Evolutionary conservation across 2,329 filamentous ascomycete genomes (phyloP).

Genomic region (Pseudogymnoascus sp.): DNA sequence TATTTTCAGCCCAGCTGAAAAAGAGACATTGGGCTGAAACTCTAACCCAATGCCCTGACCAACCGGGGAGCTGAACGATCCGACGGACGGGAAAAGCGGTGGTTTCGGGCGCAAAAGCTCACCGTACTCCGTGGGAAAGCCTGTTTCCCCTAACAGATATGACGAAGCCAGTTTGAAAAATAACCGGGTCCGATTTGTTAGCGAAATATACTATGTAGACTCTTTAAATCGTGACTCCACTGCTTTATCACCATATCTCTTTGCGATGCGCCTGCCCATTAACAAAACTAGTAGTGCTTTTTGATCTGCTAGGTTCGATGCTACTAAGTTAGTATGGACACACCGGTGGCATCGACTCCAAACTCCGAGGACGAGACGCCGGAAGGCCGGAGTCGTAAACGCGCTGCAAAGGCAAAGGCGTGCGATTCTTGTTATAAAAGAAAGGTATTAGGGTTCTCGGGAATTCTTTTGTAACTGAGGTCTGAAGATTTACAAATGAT

Average conservation of each 20-base stretch:
- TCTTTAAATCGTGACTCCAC: neutral
- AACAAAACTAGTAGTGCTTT: neutral
- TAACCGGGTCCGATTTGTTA: neutral
- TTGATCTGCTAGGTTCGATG: neutral
- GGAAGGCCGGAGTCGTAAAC: neutral
- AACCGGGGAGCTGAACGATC: too few species aligned
- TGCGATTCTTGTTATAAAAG: constrained; percentile 43
- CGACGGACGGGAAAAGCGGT: too few species aligned
- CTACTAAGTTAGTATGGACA: neutral
- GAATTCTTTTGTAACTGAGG: neutral
- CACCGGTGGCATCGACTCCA: neutral
- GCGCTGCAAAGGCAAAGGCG: constrained; percentile 25
- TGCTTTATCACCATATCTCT: neutral
- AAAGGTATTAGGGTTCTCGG: constrained; percentile 33
- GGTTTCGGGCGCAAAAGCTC: too few species aligned
- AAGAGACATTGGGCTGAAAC: too few species aligned
- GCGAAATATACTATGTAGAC: neutral
- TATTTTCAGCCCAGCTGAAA: too few species aligned
- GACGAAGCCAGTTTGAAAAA: neutral
- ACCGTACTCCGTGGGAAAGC: too few species aligned
- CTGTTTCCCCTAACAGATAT: too few species aligned
- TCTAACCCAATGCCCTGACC: too few species aligned
- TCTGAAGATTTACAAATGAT: neutral
- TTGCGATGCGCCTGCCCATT: neutral
- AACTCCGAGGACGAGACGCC: neutral